phyloP scores from a whole-genome alignment of 225 moss, liverwort and hornwort species.

The Rhytidiadelphus loreus region DNA sequence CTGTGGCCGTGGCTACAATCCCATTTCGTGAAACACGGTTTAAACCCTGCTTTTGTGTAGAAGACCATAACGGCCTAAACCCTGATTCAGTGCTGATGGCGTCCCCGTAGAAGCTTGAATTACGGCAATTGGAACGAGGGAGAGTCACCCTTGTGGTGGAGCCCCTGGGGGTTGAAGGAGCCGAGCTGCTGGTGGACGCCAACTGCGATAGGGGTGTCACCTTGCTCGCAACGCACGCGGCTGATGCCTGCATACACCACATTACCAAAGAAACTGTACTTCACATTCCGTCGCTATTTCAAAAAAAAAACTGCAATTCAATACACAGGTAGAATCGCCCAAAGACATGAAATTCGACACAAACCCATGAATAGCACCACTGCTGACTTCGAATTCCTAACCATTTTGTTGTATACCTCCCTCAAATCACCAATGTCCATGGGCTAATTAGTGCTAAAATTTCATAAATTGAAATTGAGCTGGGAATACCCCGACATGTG shows the following conservation, averaged over 20 bases:
- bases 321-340: background rate
- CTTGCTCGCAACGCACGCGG: slow-evolving; percentile 19
- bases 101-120: slow-evolving; percentile 22
- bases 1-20: slow-evolving; percentile 23
- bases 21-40: background rate
- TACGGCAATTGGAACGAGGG: background rate
- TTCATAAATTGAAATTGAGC: background rate
- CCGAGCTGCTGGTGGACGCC: background rate
- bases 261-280: background rate
- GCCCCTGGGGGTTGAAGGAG: background rate
- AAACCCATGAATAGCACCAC: background rate
- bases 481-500: background rate
- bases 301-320: background rate
- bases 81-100: background rate
- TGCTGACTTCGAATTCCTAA: background rate
- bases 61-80: background rate
- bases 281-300: background rate
- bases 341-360: background rate
- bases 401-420: background rate
- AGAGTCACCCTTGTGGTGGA: background rate
- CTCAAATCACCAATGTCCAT: background rate
- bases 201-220: slow-evolving; percentile 13
- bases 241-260: slow-evolving; percentile 11
- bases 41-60: background rate
- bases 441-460: background rate